Conservation (phyloP, 176 grass and related monocot genomes). For the Puccinellia tenuiflora region DNA sequence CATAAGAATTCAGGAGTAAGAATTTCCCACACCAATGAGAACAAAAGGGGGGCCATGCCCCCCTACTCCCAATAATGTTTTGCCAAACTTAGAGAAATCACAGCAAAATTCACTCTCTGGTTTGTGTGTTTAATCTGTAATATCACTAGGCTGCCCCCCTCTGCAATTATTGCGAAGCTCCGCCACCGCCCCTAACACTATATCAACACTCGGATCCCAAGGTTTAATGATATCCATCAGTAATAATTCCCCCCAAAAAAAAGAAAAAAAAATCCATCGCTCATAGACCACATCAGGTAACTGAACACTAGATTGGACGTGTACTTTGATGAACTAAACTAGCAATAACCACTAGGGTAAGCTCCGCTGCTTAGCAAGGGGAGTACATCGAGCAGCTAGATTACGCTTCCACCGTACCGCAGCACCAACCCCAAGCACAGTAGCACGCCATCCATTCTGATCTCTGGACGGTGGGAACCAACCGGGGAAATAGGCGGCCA, state of each 20-base stretch:
- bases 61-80: too few relatives aligned
- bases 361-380: not conserved
- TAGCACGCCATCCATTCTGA: not conserved
- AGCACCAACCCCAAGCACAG: not conserved
- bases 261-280: too few relatives aligned
- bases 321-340: not conserved
- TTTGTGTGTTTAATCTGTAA: too few relatives aligned
- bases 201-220: not conserved
- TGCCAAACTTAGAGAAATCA: too few relatives aligned
- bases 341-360: not conserved
- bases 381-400: not conserved
- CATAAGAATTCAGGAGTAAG: constrained; percentile 5
- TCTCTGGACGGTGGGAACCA: not conserved
- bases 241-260: too few relatives aligned
- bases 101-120: too few relatives aligned
- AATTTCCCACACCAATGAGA: not conserved
- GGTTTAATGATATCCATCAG: not conserved
- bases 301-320: not conserved
- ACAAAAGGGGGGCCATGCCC: not conserved
- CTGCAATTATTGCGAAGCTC: too few relatives aligned
- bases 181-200: not conserved
- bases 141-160: too few relatives aligned
- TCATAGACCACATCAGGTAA: not conserved
- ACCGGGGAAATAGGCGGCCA: not conserved
- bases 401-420: not conserved